Percentiles rank a stretch among this genome's conserved stretches.
phyloP scores from a whole-genome alignment of 495 filamentous ascomycete species.

The Penicillium cataractarum region DNA sequence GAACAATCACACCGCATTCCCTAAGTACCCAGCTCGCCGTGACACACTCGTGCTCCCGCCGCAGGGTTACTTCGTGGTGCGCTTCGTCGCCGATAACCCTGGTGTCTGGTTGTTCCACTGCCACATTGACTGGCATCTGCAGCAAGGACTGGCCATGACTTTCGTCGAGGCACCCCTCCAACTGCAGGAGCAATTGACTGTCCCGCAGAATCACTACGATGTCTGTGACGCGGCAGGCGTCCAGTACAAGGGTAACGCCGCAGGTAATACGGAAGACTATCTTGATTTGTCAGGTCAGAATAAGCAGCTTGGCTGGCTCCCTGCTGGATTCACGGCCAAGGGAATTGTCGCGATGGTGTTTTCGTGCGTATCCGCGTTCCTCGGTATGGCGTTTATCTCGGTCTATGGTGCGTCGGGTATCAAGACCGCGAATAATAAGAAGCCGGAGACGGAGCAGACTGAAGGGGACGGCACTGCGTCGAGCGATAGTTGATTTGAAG shows the following conservation, averaged over 20 bases:
- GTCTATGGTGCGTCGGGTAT: constrained; percentile 60
- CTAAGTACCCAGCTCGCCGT: constrained; percentile 52
- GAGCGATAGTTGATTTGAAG: constrained; percentile 3
- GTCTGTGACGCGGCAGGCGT: constrained; percentile 55
- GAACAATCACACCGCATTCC: constrained; percentile 41
- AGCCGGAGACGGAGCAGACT: constrained; percentile 3
- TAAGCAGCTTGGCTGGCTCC: constrained; percentile 56
- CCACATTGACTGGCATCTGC: constrained; percentile 70
- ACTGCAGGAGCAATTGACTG: constrained; percentile 60
- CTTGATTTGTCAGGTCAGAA: constrained; percentile 69
- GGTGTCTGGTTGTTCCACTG: constrained; percentile 64
- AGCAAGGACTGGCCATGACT: constrained; percentile 44
- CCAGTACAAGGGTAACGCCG: constrained; percentile 70
- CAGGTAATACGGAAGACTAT: constrained; percentile 65
- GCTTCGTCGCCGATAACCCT: constrained; percentile 70
- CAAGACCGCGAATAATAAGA: constrained; percentile 13
- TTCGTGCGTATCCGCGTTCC: constrained; percentile 67
- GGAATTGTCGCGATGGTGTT: constrained; percentile 78
- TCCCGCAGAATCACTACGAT: constrained; percentile 65
- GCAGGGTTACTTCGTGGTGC: constrained; percentile 62
- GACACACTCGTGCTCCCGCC: constrained; percentile 61
- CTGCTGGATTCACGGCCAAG: constrained; percentile 69
- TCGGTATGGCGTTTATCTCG: constrained; percentile 69
- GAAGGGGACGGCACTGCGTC: constrained; percentile 1
- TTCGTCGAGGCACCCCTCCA: constrained; percentile 62